Evolutionary conservation across 495 filamentous ascomycete genomes (phyloP).

Genomic region (Penicillium riverlandense): DNA sequence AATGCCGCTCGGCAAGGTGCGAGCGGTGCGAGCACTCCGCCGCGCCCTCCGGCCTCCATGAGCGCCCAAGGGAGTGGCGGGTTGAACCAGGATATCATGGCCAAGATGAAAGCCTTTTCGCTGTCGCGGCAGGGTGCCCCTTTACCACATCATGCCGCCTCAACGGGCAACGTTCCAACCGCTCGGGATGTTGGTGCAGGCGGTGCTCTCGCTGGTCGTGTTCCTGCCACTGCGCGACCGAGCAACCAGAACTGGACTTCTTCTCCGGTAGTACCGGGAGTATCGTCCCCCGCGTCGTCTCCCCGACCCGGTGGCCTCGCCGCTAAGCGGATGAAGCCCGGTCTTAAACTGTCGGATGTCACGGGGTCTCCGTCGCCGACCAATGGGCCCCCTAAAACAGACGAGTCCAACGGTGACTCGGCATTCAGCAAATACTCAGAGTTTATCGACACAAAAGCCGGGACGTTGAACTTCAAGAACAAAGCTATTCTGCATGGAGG

Average conservation of each 20-base stretch:
- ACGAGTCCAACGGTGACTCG: constrained; percentile 39
- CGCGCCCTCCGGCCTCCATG: constrained; percentile 43
- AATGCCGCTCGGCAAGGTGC: constrained; percentile 63
- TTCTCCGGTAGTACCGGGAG: constrained; percentile 34
- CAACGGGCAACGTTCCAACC: constrained; percentile 30
- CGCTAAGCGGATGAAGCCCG: constrained; percentile 44
- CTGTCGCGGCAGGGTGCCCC: constrained; percentile 54
- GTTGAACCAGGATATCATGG: constrained; percentile 73
- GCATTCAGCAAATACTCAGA: constrained; percentile 87
- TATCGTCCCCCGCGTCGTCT: constrained; percentile 19
- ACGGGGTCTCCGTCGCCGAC: constrained; percentile 23
- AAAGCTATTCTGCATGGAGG: constrained; percentile 83
- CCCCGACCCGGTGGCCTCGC: constrained; percentile 46
- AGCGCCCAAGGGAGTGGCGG: constrained; percentile 47
- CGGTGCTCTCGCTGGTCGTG: constrained; percentile 29
- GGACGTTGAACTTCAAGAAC: constrained; percentile 86
- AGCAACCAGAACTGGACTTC: constrained; percentile 43
- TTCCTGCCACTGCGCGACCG: constrained; percentile 34
- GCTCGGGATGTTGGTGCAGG: constrained; percentile 13
- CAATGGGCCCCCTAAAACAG: constrained; percentile 11
- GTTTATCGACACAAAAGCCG: constrained; percentile 84
- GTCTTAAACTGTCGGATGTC: constrained; percentile 46
- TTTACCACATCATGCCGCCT: constrained; percentile 21
- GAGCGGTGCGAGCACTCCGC: constrained; percentile 31
- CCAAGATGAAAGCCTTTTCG: constrained; percentile 72